Evolutionary conservation across 2,329 filamentous ascomycete species (phyloP), one percentile per base, ranked within the genome.

Genomic region (Botrytis byssoidea): DNA sequence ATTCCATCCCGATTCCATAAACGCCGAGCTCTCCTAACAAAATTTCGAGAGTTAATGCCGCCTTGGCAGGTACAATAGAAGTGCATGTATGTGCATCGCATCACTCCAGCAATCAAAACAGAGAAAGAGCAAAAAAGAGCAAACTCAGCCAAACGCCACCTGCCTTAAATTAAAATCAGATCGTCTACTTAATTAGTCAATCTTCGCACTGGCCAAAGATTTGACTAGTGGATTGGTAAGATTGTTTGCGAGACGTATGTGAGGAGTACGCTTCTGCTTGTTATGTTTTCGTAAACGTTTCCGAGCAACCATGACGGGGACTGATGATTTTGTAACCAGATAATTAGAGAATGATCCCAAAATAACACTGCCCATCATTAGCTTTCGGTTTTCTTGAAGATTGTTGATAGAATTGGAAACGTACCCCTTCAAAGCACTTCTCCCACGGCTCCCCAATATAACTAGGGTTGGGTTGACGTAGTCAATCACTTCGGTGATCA

Each of bases 331-430:
- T 55, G 94, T 97, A 46, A 99, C 95, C 12, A 99, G 87, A 80
- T 99, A 99, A 81, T 98, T 98, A 75, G 93, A 97, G 83, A 99
- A 98, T 0, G 95, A 98, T 40, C 96, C 96, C 44, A 99, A 88
- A 75, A 99, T 91, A 35, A 98, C 95, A 81, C 95, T 97, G 78
- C 66, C 48, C 9, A 40, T 80, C 84, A 82, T 66, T 55, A 7
- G 9, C 6, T 59, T 75, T n/a, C 63, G 73, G 63, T 66, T 25
- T 59, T 61, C 25, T 42, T 4, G 22, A 32, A 18, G 55, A 69
- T 32, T 44, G 51, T 67, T 18, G 70, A 65, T 73, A 59, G 57
- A 46, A 73, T 72, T 78, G 70, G 57, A 73, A 70, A 44, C 70
- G 84, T 91, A 95, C 93, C 94, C 95, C 83, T 98, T 98, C 72